Base-by-base conservation (phyloP, 805 yeast genomes). In the Suhomyces sp. region DNA sequence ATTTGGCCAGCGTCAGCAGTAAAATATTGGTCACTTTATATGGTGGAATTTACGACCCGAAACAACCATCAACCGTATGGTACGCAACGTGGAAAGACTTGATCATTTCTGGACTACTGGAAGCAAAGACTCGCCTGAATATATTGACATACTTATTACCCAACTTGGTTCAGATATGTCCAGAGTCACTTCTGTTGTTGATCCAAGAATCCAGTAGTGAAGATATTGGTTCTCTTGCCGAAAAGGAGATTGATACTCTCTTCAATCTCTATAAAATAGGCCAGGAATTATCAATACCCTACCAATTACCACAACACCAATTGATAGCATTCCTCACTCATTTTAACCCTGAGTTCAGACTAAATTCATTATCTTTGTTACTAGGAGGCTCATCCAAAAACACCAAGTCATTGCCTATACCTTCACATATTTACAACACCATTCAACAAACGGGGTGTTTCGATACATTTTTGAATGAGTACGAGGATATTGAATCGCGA, bases 1-100 rank as follows among this genome's bases (percentile, higher is more conserved):
- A 87, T 0, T 53, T 87, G 36, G 81, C 93, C 0, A 83, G 78
- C 40, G 73, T 82, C 3, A 68, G 79, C 13, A 80, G 84, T n/a
- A 82, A 77, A 48, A 68, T 80, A 12, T 38, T 82, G 1, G 64
- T 65, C 5, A 50, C 70, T 0, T 40, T 48, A 42, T 64, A 33
- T 40, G 40, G 42, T 19, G 55, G 38, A 12, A 39, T 43, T 13
- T 29, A 33, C 14, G 19, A 30, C 8, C 33, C 42, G 12, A 32
- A 28, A 17, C 24, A 19, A 6, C 12, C 18, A 11, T 60, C 54
- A 34, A 44, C 46, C 13, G 53, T 51, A 8, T 83, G 88, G 86
- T 47, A 76, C 4, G 34, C 46, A 1, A 32, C 66, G 4, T 85
- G 93, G 93, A 50, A 63, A 12, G 44, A 48, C 0, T 51, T 63